These are phyloP conservation scores for Leccinum colubrinum DNA, from an alignment of 1,284 basidiomycete genomes.

Conservation along the genomic window DNA sequence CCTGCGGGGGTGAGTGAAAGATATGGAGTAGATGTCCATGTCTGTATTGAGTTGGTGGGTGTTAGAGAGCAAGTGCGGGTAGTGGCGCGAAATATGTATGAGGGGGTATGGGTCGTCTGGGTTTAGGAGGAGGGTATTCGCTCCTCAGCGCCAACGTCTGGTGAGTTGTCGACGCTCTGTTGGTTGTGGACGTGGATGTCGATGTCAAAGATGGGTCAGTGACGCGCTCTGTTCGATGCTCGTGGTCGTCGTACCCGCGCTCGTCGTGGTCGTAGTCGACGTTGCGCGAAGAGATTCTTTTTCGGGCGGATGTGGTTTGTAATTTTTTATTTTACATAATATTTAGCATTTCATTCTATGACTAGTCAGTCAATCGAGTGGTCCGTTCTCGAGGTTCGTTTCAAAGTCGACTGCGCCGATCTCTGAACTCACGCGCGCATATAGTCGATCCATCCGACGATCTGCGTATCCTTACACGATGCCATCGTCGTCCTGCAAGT, in stretches of 20 bases:
- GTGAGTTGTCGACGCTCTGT: neutral
- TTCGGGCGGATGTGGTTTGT: conserved; percentile 13
- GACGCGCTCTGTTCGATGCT: conserved; percentile 24
- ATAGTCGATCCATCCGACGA: conserved; percentile 75
- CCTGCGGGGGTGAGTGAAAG: conserved; percentile 84
- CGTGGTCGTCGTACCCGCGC: conserved; percentile 14
- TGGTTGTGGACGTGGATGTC: neutral
- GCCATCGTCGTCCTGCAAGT: conserved; percentile 40
- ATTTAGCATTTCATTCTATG: conserved; percentile 1
- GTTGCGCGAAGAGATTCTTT: conserved; percentile 20
- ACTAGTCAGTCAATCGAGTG: conserved; percentile 13
- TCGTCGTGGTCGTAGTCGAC: conserved; percentile 25
- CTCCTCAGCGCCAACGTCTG: conserved; percentile 22
- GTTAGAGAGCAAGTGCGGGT: conserved; percentile 1
- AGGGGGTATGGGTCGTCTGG: conserved; percentile 18
- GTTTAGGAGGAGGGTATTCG: conserved; percentile 29
- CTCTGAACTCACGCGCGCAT: conserved; percentile 5
- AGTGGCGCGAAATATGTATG: conserved; percentile 9
- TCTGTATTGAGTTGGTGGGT: conserved; percentile 11
- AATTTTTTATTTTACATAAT: conserved; percentile 12
- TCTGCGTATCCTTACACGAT: conserved; percentile 44
- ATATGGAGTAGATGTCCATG: conserved; percentile 94
- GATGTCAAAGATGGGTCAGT: conserved; percentile 4
- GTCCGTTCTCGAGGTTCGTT: conserved; percentile 29
- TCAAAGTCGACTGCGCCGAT: conserved; percentile 12